Base-by-base conservation (phyloP, 768 basidiomycete species). In the Phaeotremella fagi region DNA sequence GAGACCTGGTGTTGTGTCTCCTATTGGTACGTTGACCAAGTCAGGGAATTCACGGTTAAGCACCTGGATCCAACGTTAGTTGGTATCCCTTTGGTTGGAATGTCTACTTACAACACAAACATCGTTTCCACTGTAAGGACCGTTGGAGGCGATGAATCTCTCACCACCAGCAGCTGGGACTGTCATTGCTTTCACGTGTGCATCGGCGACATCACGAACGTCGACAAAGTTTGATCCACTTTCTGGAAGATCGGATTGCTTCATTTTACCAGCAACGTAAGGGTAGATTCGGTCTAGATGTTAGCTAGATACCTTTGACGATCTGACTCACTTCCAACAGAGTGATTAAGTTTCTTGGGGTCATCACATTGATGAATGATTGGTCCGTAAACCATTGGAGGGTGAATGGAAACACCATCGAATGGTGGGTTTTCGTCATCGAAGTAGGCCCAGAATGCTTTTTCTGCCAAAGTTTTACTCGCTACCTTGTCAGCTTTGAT, bases 161-260 rank as follows among this genome's bases (percentile, higher is more conserved):
- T 84, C 76, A 1, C 80, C 80, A 1, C 78, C 80, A 0, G 82
- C 83, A 1, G 73, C 77, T 24, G 78, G 75, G 50, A 76, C 78
- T 54, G 77, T 76, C 22, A 86, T 66, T 2, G 81, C 81, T 4
- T 75, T 64, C 0, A 76, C 75, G 56, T 84, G 83, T 0, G 81
- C 81, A 18, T 71, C 66, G 0, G 79, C 82, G 25, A 83, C 59
- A 31, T 45, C 45, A 20, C 64, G 58, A 15, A 66, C 66, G 33
- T 67, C 66, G 27, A 64, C 60, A 52, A 60, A 67, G 60, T 64
- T 64, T 15, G 63, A 60, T 4, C 33, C 18, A 26, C 56, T 47
- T 15, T 45, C 52, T 14, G 55, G 58, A 5, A 63, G 54, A 38
- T 64, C 66, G 2, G 59, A 54, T 24, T 64, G 60, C 20, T 54